Evolutionary conservation across 208 protist genomes (phyloP).

Genomic region (Phytomonas sp.): DNA sequence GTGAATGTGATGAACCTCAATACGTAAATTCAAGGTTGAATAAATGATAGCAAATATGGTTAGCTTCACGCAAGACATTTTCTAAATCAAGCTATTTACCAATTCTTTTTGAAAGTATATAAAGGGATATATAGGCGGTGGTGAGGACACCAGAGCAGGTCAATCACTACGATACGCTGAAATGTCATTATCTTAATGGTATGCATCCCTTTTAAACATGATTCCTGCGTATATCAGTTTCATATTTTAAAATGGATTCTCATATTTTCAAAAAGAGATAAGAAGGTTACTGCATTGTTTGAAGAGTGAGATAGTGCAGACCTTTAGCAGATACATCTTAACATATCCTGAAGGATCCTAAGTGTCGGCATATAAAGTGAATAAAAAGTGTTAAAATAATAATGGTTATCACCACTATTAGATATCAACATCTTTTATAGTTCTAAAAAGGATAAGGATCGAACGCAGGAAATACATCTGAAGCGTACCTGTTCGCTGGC

Average conservation of each 20-base stretch:
- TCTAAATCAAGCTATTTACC: not conserved
- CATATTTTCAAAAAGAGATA: not conserved
- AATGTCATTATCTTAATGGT: not conserved
- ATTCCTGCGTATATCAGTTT: not conserved
- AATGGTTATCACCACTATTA: not conserved
- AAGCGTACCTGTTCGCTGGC: not conserved
- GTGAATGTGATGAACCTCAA: not conserved
- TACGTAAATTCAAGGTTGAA: not conserved
- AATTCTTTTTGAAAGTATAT: not conserved
- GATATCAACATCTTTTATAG: not conserved
- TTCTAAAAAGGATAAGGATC: not conserved
- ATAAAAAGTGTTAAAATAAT: conserved; percentile 10
- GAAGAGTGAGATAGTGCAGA: not conserved
- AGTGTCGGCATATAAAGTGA: conserved; percentile 1
- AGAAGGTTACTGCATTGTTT: not conserved
- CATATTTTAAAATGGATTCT: not conserved
- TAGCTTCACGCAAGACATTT: not conserved
- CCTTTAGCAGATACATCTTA: not conserved
- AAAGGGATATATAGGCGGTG: not conserved
- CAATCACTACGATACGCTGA: not conserved
- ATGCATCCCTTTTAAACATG: not conserved
- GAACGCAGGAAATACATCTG: not conserved
- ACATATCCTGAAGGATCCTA: not conserved
- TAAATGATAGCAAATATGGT: not conserved
- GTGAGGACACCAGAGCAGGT: not conserved